Evolutionary conservation across 495 filamentous ascomycete species (phyloP).

Genomic region (Pseudevernia furfuracea): DNA sequence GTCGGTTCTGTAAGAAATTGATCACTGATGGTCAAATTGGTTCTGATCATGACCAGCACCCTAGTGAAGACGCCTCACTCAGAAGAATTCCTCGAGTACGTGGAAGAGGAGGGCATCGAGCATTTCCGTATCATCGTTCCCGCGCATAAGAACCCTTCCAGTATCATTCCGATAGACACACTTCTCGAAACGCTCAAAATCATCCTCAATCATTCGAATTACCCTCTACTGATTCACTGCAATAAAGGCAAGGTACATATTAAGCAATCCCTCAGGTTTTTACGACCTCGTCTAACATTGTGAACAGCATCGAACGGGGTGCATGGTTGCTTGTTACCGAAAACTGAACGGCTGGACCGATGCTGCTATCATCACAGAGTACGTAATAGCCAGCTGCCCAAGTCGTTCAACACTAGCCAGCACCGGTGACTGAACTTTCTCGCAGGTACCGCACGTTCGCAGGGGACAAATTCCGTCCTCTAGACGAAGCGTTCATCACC

Average conservation of each 20-base stretch:
- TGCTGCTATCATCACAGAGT: slow-evolving; percentile 55
- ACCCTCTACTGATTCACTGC: slow-evolving; percentile 77
- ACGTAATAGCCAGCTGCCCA: slow-evolving; percentile 27
- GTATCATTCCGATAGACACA: slow-evolving; percentile 46
- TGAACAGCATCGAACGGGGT: slow-evolving; percentile 70
- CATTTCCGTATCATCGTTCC: slow-evolving; percentile 64
- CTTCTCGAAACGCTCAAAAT: slow-evolving; percentile 58
- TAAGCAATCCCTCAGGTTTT: background rate
- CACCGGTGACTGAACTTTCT: background rate
- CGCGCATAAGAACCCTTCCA: slow-evolving; percentile 60
- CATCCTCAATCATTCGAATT: slow-evolving; percentile 56
- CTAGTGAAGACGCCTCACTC: slow-evolving; percentile 62
- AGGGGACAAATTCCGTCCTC: slow-evolving; percentile 50
- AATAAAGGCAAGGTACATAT: slow-evolving; percentile 72
- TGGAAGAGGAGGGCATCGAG: slow-evolving; percentile 52
- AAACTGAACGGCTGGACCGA: slow-evolving; percentile 55
- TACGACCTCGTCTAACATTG: slow-evolving; percentile 9
- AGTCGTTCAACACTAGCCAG: background rate
- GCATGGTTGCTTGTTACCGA: slow-evolving; percentile 64
- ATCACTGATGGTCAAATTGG: background rate
- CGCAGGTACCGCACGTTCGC: slow-evolving; percentile 44
- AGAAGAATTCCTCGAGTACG: slow-evolving; percentile 50
- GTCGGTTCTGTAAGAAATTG: slow-evolving; percentile 59
- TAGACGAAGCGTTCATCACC: slow-evolving; percentile 48
- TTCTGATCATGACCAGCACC: slow-evolving; percentile 44